Base-by-base conservation (phyloP, 2,329 filamentous ascomycete species). In the Calonectria naviculata region DNA sequence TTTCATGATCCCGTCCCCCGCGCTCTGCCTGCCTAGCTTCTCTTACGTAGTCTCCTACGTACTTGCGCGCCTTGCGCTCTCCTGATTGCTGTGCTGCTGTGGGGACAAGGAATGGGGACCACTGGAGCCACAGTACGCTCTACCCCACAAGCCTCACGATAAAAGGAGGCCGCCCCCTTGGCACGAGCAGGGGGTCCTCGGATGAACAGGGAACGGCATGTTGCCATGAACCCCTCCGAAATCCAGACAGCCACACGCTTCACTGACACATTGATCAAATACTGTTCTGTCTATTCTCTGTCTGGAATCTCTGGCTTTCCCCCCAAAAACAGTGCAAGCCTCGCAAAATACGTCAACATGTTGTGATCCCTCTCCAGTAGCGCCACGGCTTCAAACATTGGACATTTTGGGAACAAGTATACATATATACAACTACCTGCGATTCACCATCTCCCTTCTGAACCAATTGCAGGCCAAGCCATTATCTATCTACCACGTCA, bases 341-440 rank as follows among this genome's bases (percentile, higher is more conserved):
- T 31, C 28, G 19, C 28, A 17, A 46, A 34, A 34, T 63, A 44
- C 29, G 29, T 34, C 24, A 65, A 54, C 28, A 29, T 44, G 19
- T n/a, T 28, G 42, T 47, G 19, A 36, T 36, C 31, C 38, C 26
- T n/a, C 21, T 58, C 52, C 52, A 58, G 38, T n/a, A 58, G 52
- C 38, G 34, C 52, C 31, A 58, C 34, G n/a, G 61, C 44, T 61
- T 69, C 49, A 36, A 52, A 54, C 36, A 49, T 52, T 42, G 54
- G 62, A 65, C 34, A 36, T 46, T 74, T 72, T 47, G 65, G 71
- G 70, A 70, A 54, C 71, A 76, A 78, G 75, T 73, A 68, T 78
- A 78, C 76, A 78, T 78, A 78, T 78, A 78, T 78, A 78, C 76
- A 78, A 78, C 69, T 71, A 68, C 75, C 71, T 78, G 72, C 72